A percentile compares a stretch with the other conserved stretches of the same genome.
phyloP scores from a whole-genome alignment of 495 filamentous ascomycete species.

The Podospora anserina region DNA sequence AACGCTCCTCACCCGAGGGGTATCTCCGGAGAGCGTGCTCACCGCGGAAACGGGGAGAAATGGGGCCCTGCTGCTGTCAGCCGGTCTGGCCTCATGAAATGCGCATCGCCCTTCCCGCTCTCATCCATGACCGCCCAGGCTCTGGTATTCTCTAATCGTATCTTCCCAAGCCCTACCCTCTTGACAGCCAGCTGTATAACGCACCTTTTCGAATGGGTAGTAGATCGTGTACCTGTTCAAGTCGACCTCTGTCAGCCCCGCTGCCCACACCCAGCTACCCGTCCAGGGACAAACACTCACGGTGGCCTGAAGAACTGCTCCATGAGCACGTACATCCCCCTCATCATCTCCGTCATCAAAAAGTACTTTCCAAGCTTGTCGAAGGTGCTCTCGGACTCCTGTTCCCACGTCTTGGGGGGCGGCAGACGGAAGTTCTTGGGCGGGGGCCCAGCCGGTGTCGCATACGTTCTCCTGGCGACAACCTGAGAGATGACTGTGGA shows the following conservation, averaged over 20 bases:
- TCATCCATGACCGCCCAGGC: background rate
- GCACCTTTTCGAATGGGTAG: conserved; percentile 94
- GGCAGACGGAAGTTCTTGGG: conserved; percentile 72
- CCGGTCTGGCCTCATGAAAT: background rate
- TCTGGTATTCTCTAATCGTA: background rate
- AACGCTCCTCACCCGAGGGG: conserved; percentile 95
- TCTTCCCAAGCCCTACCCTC: background rate
- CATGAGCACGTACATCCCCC: conserved; percentile 96
- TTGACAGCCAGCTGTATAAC: conserved; percentile 11
- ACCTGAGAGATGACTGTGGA: conserved; percentile 15
- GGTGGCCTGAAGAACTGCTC: conserved; percentile 98
- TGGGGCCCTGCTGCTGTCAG: conserved; percentile 63
- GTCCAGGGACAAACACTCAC: conserved; percentile 53
- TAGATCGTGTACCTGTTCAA: conserved; percentile 85
- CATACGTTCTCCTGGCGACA: conserved; percentile 53
- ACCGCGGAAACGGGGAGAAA: conserved; percentile 94
- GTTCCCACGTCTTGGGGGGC: conserved; percentile 64
- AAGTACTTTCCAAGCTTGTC: conserved; percentile 90
- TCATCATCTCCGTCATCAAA: conserved; percentile 87
- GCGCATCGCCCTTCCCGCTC: background rate
- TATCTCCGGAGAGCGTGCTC: conserved; percentile 95
- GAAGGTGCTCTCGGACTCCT: conserved; percentile 64
- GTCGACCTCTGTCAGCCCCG: conserved; percentile 7
- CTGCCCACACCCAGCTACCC: too few relatives aligned
- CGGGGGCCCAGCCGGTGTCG: conserved; percentile 73